phyloP scores from a whole-genome alignment of 1,284 basidiomycete species.

The Fomitiporia mediterranea region DNA sequence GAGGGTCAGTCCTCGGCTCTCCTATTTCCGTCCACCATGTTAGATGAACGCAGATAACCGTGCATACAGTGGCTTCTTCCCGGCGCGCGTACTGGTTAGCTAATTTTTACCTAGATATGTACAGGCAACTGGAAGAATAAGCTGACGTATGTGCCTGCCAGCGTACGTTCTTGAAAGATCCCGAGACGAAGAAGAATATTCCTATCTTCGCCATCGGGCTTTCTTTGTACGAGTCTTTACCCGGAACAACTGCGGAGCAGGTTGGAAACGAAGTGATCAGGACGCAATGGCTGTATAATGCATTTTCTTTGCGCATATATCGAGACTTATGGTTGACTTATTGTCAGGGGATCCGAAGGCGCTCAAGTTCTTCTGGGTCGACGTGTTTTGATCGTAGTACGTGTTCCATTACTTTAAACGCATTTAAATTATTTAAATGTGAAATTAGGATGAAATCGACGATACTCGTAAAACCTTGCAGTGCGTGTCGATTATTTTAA shows the following conservation, averaged over 20 bases:
- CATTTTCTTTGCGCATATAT: neutral
- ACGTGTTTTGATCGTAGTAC: conserved; percentile 77
- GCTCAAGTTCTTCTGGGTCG: conserved; percentile 74
- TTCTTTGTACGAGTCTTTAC: conserved; percentile 85
- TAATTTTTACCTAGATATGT: conserved; percentile 10
- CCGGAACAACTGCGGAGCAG: conserved; percentile 70
- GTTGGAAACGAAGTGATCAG: conserved; percentile 82
- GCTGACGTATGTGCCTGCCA: conserved; percentile 27
- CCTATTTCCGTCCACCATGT: conserved; percentile 19
- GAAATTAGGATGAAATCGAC: conserved; percentile 82
- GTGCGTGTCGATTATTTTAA: conserved; percentile 40
- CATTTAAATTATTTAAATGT: conserved; percentile 18
- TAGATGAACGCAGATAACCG: conserved; percentile 22
- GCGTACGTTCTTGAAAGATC: conserved; percentile 83
- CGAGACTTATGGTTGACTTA: conserved; percentile 9
- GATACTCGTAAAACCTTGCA: conserved; percentile 88
- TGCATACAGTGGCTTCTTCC: conserved; percentile 79
- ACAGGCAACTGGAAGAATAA: neutral
- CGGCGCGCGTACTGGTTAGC: conserved; percentile 80
- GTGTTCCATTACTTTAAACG: conserved; percentile 29
- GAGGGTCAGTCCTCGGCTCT: conserved; percentile 55
- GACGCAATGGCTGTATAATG: conserved; percentile 86
- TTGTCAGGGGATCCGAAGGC: conserved; percentile 52
- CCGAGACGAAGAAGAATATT: conserved; percentile 70
- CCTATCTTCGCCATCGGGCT: conserved; percentile 92